phyloP scores from a whole-genome alignment of 805 yeast genomes.

The Candida boleticola region DNA sequence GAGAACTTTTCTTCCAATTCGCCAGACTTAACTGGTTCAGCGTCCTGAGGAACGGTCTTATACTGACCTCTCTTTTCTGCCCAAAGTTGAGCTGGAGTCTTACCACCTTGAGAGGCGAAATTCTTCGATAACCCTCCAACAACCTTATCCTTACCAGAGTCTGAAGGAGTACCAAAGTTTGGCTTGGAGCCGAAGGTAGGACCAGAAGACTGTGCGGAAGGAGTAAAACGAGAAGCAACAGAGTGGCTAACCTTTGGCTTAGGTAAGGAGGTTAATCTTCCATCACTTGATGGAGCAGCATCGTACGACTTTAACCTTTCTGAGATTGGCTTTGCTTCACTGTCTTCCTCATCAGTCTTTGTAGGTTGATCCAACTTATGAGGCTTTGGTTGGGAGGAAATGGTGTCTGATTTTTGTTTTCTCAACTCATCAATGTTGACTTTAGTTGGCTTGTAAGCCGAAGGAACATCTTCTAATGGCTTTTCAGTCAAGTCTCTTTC shows the following conservation, averaged over 20 bases:
- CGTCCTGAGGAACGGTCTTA: conserved; percentile 36
- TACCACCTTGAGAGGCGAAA: conserved; percentile 70
- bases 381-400: conserved; percentile 41
- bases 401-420: conserved; percentile 45
- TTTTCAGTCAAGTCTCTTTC: conserved; percentile 51
- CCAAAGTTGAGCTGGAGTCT: conserved; percentile 95
- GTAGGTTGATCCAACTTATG: not conserved
- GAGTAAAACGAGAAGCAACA: conserved; percentile 49
- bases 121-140: conserved; percentile 60
- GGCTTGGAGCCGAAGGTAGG: conserved; percentile 38
- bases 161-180: conserved; percentile 26
- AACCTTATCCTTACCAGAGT: conserved; percentile 41
- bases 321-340: conserved; percentile 45
- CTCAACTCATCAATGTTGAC: conserved; percentile 58
- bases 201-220: conserved; percentile 27
- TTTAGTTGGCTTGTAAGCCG: conserved; percentile 66
- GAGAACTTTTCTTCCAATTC: conserved; percentile 16
- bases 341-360: conserved; percentile 29
- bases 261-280: conserved; percentile 59
- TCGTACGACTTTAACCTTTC: conserved; percentile 37
- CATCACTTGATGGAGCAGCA: conserved; percentile 27
- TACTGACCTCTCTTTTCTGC: conserved; percentile 82
- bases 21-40: conserved; percentile 8
- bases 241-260: conserved; percentile 54
- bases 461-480: conserved; percentile 53